Base-by-base conservation (phyloP, 78 protist species). In the Dictyostelium purpureum region DNA sequence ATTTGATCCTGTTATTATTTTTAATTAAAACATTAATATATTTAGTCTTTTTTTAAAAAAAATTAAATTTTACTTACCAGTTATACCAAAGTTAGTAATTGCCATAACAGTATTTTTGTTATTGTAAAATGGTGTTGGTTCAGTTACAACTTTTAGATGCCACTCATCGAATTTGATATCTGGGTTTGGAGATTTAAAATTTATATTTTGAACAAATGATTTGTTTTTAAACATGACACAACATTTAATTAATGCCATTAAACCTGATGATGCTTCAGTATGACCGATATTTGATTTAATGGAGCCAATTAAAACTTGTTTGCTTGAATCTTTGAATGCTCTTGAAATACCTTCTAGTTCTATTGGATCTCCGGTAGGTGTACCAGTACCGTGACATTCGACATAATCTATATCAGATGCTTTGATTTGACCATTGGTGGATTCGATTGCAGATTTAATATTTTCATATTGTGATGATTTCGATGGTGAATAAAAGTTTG, bases 11-110 rank as follows among this genome's bases (percentile, higher is more conserved):
- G n/a, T n/a, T n/a, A n/a, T n/a, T n/a, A n/a, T n/a, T n/a, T n/a
- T n/a, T n/a, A n/a, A n/a, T n/a, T n/a, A n/a, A n/a, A n/a, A n/a
- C n/a, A n/a, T n/a, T n/a, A n/a, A n/a, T n/a, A n/a, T n/a, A n/a
- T n/a, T n/a, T n/a, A n/a, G n/a, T n/a, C n/a, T n/a, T n/a, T n/a
- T n/a, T n/a, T n/a, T n/a, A n/a, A n/a, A n/a, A n/a, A n/a, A n/a
- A n/a, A n/a, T n/a, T n/a, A n/a, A n/a, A n/a, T n/a, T n/a, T n/a
- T n/a, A n/a, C n/a, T n/a, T n/a, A 21, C 97, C 97, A 35, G 96
- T 88, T n/a, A 94, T 57, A 59, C 97, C 97, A 75, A 94, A 94
- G 31, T 73, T 61, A 59, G 40, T 77, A 38, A 96, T 52, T 10
- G 94, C 95, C 65, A 70, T 75, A 24, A 49, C 24, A 35, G 66